Evolutionary conservation across 2,329 filamentous ascomycete species (phyloP), one percentile per base, ranked within the genome.

Genomic region (Pseudopithomyces chartarum): DNA sequence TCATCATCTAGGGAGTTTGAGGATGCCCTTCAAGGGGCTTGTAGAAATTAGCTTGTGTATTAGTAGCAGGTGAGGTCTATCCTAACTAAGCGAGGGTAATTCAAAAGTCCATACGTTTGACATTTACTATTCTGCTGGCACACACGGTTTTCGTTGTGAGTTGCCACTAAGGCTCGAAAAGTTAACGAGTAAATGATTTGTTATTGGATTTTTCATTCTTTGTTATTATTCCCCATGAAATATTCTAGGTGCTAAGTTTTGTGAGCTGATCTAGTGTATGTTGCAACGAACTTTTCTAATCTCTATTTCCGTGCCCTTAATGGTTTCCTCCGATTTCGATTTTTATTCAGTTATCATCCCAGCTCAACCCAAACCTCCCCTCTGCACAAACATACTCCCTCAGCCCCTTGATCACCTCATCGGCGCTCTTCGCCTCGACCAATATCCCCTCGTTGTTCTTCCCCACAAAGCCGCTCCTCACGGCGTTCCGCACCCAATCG

Each of bases 351-450:
- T 38, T 53, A 57, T 75, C 85, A 3, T 84, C 87, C 95, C 95
- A 99, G 57, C 92, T 82, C 75, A 98, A 78, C 67, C 93, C 88
- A 73, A 91, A 91, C 50, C 91, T 85, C 10, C 89, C 90, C 63
- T 87, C 82, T 0, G 90, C 89, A 44, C 89, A 85, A 77, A 86
- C 85, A 79, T 99, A 99, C 34, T 89, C 82, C 59, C 79, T 83
- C 74, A 99, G 79, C 43, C 83, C 84, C 59, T 81, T 77, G 61
- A 96, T 82, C 13, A 93, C 92, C 53, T 90, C 88, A 43, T 90
- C 87, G 1, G 90, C 84, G 47, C 83, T 86, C 66, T 82, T 83
- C 6, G 91, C 92, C 71, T 94, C 90, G 1, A 90, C 87, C 65
- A 98, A 78, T 62, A 99, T 98, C 11, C 84, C 81, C 47, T 84